A percentile compares a stretch with the other conserved stretches of the same genome.
phyloP scores from a whole-genome alignment of 2,329 filamentous ascomycete genomes.

The Xylariales sp. region DNA sequence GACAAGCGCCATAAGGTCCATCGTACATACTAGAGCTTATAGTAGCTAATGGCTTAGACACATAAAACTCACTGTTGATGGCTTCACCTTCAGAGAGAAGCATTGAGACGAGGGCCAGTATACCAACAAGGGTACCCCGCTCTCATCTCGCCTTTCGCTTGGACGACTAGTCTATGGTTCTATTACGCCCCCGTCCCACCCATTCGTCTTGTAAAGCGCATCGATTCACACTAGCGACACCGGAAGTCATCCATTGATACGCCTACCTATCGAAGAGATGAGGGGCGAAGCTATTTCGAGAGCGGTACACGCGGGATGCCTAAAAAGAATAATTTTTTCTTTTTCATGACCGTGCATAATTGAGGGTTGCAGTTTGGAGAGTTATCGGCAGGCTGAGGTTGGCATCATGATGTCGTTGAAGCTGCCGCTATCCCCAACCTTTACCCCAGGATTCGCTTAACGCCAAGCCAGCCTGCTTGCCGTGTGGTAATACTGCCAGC shows the following conservation, averaged over 20 bases:
- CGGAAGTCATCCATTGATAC: background rate
- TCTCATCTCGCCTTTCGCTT: background rate
- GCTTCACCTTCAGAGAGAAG: background rate
- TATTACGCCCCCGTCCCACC: background rate
- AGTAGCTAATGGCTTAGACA: background rate
- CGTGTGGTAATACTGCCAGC: too few species aligned
- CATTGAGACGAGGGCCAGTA: background rate
- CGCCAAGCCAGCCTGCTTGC: too few species aligned
- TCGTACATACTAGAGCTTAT: background rate
- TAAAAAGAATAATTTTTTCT: background rate
- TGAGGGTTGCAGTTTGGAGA: conserved; percentile 10
- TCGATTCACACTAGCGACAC: background rate
- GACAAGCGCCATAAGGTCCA: background rate
- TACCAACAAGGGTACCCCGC: background rate
- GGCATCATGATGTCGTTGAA: background rate
- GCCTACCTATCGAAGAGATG: background rate
- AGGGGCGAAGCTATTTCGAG: background rate
- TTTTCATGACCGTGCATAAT: background rate
- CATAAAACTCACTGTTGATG: background rate
- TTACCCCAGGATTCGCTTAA: too few species aligned
- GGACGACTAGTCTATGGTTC: background rate
- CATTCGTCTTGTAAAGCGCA: background rate
- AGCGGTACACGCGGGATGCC: background rate
- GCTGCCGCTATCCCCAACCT: background rate
- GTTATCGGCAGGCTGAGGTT: background rate